phyloP scores from a whole-genome alignment of 306 rosid genomes.

The Trifolium subterraneum region DNA sequence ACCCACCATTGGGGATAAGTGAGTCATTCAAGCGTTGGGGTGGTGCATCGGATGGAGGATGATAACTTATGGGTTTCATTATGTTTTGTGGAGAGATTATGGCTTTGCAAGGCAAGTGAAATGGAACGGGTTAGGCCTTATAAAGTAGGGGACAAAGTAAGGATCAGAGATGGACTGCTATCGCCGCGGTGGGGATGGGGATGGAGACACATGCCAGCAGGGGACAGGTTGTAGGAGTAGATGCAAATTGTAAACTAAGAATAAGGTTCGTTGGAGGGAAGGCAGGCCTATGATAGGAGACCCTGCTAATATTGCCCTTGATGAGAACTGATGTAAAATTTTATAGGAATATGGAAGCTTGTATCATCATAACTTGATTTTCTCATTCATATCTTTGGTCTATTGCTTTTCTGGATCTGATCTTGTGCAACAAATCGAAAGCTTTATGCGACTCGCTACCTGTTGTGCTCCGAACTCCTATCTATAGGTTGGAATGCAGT shows the following conservation, averaged over 20 bases:
- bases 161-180: constrained; percentile 83
- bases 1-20: constrained; percentile 98
- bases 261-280: constrained; percentile 97
- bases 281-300: constrained; percentile 98
- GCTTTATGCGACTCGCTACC: constrained; percentile 32
- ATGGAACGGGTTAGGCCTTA: constrained; percentile 78
- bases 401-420: constrained; percentile 41
- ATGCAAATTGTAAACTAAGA: constrained; percentile 91
- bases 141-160: constrained; percentile 84
- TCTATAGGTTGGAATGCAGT: constrained; percentile 44
- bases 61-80: constrained; percentile 84
- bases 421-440: constrained; percentile 45
- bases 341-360: constrained; percentile 40
- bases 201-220: constrained; percentile 97
- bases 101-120: constrained; percentile 92
- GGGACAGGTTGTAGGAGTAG: constrained; percentile 92
- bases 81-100: constrained; percentile 80
- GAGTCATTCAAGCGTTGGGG: constrained; percentile 81
- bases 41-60: constrained; percentile 88
- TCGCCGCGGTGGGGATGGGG: constrained; percentile 98
- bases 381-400: constrained; percentile 46
- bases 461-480: constrained; percentile 25
- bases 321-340: constrained; percentile 51
- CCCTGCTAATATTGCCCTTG: constrained; percentile 85
- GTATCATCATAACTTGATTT: constrained; percentile 47